Percentiles rank a stretch among this genome's conserved stretches.
Evolutionary conservation across 352 stramenopile species (phyloP).

Genomic region (Pythium vanterpoolii): DNA sequence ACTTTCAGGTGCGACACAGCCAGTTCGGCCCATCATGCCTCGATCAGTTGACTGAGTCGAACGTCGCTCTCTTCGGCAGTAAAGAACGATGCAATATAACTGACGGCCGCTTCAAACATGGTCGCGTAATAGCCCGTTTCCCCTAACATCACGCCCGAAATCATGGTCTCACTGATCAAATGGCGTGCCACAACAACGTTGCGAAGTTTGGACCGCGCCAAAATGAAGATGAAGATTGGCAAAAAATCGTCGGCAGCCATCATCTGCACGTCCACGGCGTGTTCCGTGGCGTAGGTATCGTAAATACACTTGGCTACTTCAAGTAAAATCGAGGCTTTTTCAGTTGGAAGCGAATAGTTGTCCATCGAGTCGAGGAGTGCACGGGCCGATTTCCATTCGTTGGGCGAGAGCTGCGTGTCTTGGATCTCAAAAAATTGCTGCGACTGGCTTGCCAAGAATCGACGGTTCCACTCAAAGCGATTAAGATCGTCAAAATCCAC

Average conservation of each 20-base stretch:
- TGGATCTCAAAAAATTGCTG: constrained; percentile 68
- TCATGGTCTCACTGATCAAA: constrained; percentile 78
- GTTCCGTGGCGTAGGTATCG: constrained; percentile 51
- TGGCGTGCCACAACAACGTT: constrained; percentile 59
- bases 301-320: constrained; percentile 74
- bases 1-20: neutral
- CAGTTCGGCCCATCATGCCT: neutral
- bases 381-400: constrained; percentile 50
- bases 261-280: constrained; percentile 24
- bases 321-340: constrained; percentile 63
- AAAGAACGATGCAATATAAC: constrained; percentile 54
- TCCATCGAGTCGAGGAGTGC: constrained; percentile 59
- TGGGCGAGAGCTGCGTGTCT: constrained; percentile 40
- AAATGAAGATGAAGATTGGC: constrained; percentile 76
- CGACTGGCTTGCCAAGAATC: constrained; percentile 35
- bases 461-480: constrained; percentile 50
- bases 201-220: constrained; percentile 47
- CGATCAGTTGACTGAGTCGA: neutral
- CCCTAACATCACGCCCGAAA: constrained; percentile 65
- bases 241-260: constrained; percentile 79
- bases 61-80: constrained; percentile 1
- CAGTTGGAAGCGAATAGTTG: constrained; percentile 65
- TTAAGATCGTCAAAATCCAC: constrained; percentile 35
- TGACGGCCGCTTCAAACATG: constrained; percentile 71
- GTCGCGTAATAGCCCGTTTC: constrained; percentile 82